These are phyloP conservation scores for Polychaeton citri DNA, from an alignment of 2,329 filamentous ascomycete species.

Conservation along the genomic window DNA sequence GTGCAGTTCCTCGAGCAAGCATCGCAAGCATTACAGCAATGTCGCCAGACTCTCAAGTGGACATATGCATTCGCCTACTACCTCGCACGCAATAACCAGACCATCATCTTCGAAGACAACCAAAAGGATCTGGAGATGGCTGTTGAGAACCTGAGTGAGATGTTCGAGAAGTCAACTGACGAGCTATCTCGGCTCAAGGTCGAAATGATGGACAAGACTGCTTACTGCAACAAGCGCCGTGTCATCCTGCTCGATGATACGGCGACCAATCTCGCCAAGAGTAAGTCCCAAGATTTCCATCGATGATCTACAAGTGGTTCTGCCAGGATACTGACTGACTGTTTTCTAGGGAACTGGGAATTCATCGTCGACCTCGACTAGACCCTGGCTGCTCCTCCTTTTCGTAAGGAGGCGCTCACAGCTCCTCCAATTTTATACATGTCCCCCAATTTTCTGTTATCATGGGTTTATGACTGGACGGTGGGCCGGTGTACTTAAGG, in stretches of 20 bases:
- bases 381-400: too few species aligned
- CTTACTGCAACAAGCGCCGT: conserved; percentile 86
- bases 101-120: conserved; percentile 96
- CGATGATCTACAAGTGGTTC: not conserved
- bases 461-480: too few species aligned
- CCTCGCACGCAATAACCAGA: conserved; percentile 86
- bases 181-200: conserved; percentile 81
- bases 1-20: conserved; percentile 93
- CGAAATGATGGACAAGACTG: conserved; percentile 96
- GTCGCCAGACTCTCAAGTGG: conserved; percentile 98
- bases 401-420: too few species aligned
- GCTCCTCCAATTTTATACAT: too few species aligned
- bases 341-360: conserved; percentile 19
- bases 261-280: conserved; percentile 77
- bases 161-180: conserved; percentile 95
- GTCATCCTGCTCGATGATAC: conserved; percentile 86
- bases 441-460: too few species aligned
- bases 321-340: conserved; percentile 3
- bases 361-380: conserved; percentile 22
- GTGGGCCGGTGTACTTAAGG: too few species aligned
- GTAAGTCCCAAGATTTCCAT: conserved; percentile 40
- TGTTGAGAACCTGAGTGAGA: conserved; percentile 90
- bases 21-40: conserved; percentile 85
- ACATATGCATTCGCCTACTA: conserved; percentile 99
- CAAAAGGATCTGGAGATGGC: conserved; percentile 97